phyloP scores from a whole-genome alignment of 345 rosid genomes.

The Brassica rapa region DNA sequence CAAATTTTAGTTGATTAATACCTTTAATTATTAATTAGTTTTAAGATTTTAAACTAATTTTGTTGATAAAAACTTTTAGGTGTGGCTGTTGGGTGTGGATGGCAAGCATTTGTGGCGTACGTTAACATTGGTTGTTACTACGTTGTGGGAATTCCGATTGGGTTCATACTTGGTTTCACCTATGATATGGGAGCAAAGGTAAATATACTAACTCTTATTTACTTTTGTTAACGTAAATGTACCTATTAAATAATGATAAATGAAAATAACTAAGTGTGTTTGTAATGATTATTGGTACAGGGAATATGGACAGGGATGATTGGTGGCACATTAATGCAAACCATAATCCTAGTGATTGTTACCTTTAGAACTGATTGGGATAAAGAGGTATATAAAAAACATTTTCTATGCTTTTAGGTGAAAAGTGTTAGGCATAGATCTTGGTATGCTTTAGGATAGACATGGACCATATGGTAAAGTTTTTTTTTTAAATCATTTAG shows the following conservation, averaged over 20 bases:
- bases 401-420: not conserved
- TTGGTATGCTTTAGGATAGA: not conserved
- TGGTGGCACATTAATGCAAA: constrained; percentile 64
- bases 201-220: not conserved
- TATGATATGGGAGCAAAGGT: constrained; percentile 64
- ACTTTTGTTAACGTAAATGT: not conserved
- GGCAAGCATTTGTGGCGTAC: constrained; percentile 88
- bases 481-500: constrained; percentile 27
- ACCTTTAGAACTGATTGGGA: constrained; percentile 61
- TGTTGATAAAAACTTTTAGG: constrained; percentile 32
- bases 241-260: not conserved
- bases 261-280: constrained; percentile 11
- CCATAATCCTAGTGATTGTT: constrained; percentile 50
- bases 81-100: constrained; percentile 83
- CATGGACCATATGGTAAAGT: not conserved
- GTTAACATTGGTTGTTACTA: constrained; percentile 82
- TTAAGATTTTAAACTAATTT: not conserved
- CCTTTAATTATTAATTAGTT: not conserved
- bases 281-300: constrained; percentile 34
- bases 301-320: constrained; percentile 75
- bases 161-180: constrained; percentile 59
- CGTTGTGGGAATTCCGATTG: constrained; percentile 62
- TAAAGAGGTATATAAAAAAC: constrained; percentile 44
- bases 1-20: not conserved
- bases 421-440: not conserved